Conservation (phyloP, 352 stramenopile species). For the Phytopythium kandeliae region DNA sequence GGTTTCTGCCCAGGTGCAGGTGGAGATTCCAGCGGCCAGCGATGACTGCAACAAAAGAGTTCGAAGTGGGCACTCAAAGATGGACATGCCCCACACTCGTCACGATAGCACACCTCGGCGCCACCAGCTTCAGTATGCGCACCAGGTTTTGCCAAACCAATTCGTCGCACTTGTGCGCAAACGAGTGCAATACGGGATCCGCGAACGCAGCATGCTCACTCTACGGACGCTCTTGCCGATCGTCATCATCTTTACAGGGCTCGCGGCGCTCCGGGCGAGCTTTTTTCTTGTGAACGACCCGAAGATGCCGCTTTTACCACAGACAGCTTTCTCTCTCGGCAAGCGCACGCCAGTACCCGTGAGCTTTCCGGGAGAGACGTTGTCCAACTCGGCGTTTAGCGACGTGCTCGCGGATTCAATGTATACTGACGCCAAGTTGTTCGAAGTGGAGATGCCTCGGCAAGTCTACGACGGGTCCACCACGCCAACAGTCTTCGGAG, state of each 20-base stretch:
- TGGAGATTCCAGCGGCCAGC: not conserved
- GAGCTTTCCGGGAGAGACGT: constrained; percentile 21
- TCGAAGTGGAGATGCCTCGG: constrained; percentile 22
- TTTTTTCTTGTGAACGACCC: constrained; percentile 45
- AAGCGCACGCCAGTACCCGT: constrained; percentile 37
- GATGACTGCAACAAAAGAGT: not conserved
- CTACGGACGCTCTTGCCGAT: constrained; percentile 72
- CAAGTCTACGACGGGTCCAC: constrained; percentile 27
- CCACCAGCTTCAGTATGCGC: not conserved
- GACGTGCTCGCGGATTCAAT: constrained; percentile 15
- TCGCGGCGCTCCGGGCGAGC: constrained; percentile 53
- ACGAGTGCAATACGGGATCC: constrained; percentile 37
- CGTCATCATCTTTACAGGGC: constrained; percentile 54
- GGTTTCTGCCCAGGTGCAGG: not conserved
- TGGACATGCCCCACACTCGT: not conserved
- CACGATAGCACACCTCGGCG: no score
- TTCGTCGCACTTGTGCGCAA: constrained; percentile 58
- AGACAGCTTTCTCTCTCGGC: constrained; percentile 25
- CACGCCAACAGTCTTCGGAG: constrained; percentile 41
- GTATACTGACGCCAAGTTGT: constrained; percentile 20
- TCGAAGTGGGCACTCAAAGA: not conserved
- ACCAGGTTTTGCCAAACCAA: constrained; percentile 18
- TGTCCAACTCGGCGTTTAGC: constrained; percentile 10
- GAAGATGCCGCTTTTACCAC: constrained; percentile 26
- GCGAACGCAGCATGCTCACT: constrained; percentile 64